Conservation (phyloP, 140 eudicot genomes). For the Ambrosia hybrid region DNA sequence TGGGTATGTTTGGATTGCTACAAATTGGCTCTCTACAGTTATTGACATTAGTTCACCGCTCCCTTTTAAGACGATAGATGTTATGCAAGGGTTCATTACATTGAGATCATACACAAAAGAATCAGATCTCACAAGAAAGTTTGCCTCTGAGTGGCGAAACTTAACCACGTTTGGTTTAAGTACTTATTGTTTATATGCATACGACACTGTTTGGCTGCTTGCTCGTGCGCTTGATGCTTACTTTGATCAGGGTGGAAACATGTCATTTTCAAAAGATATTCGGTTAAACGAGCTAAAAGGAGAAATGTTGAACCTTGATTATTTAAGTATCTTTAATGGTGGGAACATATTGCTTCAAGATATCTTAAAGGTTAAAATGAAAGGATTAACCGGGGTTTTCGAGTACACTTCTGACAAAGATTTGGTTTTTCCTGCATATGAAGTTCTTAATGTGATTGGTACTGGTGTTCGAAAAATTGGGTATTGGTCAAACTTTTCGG, state of each 20-base stretch:
- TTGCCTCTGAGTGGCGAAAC: conserved; percentile 61
- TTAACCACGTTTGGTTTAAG: conserved; percentile 55
- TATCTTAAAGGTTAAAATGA: conserved; percentile 55
- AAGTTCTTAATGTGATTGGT: conserved; percentile 71
- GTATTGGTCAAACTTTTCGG: conserved; percentile 76
- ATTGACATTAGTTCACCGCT: conserved; percentile 59
- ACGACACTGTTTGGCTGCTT: conserved; percentile 81
- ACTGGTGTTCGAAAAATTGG: conserved; percentile 60
- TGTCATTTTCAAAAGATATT: conserved; percentile 59
- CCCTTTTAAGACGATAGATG: conserved; percentile 23
- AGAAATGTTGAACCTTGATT: conserved; percentile 44
- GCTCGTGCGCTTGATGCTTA: conserved; percentile 73
- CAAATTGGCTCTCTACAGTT: conserved; percentile 71
- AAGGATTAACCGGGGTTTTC: conserved; percentile 70
- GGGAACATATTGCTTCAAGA: conserved; percentile 54
- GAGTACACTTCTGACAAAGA: conserved; percentile 50
- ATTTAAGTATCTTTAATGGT: conserved; percentile 61
- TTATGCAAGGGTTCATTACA: conserved; percentile 66
- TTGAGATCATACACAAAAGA: conserved; percentile 52
- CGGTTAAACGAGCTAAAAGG: conserved; percentile 33
- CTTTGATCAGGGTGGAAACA: conserved; percentile 58
- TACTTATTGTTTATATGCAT: conserved; percentile 63
- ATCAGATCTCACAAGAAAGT: conserved; percentile 51
- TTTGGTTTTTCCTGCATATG: conserved; percentile 57
- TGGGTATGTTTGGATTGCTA: conserved; percentile 85